These are phyloP conservation scores for Buxus sempervirens DNA, from an alignment of 164 flowering plant species.

Conservation along the genomic window DNA sequence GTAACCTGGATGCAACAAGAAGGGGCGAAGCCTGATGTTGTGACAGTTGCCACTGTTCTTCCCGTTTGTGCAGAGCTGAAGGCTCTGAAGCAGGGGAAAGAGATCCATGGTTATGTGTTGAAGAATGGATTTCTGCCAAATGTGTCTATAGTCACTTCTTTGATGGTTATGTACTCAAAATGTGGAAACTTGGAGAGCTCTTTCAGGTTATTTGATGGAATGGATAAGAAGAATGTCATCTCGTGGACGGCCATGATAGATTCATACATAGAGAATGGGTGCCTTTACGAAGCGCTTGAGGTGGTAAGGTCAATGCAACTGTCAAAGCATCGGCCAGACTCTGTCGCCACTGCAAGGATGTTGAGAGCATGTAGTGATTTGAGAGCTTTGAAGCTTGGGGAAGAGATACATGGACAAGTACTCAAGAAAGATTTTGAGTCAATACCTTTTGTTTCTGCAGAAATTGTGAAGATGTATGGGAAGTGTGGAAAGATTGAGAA, in stretches of 20 bases:
- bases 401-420: conserved; percentile 74
- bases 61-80: conserved; percentile 71
- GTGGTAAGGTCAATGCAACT: conserved; percentile 69
- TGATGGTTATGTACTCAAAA: conserved; percentile 81
- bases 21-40: conserved; percentile 85
- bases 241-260: conserved; percentile 93
- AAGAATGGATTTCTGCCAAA: conserved; percentile 64
- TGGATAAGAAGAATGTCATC: conserved; percentile 64
- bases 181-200: conserved; percentile 49
- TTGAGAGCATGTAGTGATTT: conserved; percentile 47
- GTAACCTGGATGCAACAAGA: conserved; percentile 93
- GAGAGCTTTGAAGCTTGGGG: conserved; percentile 48
- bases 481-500: conserved; percentile 36
- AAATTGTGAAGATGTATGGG: conserved; percentile 70
- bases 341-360: conserved; percentile 59
- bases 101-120: conserved; percentile 64
- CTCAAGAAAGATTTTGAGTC: conserved; percentile 51
- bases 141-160: conserved; percentile 63
- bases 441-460: conserved; percentile 65
- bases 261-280: conserved; percentile 43
- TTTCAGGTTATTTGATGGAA: conserved; percentile 45
- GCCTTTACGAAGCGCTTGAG: conserved; percentile 41
- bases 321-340: conserved; percentile 75
- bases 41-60: conserved; percentile 72
- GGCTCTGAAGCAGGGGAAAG: conserved; percentile 69